Conservation (phyloP, 1,284 basidiomycete species). For the Phylloboletellus chloephorus region DNA sequence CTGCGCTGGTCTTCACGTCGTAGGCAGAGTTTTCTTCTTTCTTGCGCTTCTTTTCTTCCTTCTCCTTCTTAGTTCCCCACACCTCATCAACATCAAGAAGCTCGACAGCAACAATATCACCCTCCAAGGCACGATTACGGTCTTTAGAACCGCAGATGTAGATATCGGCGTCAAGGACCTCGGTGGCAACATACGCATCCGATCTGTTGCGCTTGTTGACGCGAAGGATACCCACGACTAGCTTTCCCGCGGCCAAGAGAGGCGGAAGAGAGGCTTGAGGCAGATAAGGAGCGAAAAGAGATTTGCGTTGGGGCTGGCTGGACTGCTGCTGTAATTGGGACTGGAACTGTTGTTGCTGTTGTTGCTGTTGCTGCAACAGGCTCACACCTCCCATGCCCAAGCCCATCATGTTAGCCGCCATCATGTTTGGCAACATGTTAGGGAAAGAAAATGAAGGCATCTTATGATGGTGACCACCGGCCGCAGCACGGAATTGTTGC, state of each 20-base stretch:
- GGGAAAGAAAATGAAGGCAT: slow-evolving; percentile 97
- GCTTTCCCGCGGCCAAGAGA: slow-evolving; percentile 94
- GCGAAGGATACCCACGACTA: slow-evolving; percentile 94
- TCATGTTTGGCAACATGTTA: slow-evolving; percentile 93
- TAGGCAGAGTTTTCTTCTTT: slow-evolving; percentile 98
- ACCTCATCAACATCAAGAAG: slow-evolving; percentile 97
- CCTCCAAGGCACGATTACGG: slow-evolving; percentile 96
- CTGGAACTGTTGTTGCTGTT: slow-evolving; percentile 69
- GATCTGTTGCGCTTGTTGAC: slow-evolving; percentile 99
- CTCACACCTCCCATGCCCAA: slow-evolving; percentile 77
- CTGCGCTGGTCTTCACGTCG: slow-evolving; percentile 68
- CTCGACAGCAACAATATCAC: slow-evolving; percentile 98
- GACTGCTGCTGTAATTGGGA: slow-evolving; percentile 87
- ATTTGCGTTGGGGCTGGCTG: slow-evolving; percentile 92
- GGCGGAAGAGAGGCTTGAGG: slow-evolving; percentile 97
- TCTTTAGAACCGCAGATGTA: slow-evolving; percentile 99
- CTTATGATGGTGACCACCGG: slow-evolving; percentile 92
- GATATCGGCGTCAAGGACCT: slow-evolving; percentile 97
- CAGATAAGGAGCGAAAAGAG: slow-evolving; percentile 96
- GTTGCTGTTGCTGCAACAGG: slow-evolving; percentile 81
- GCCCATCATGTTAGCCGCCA: slow-evolving; percentile 93
- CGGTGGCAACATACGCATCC: slow-evolving; percentile 99
- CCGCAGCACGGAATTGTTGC: slow-evolving; percentile 94
- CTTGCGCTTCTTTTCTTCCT: slow-evolving; percentile 99
- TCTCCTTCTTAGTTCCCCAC: slow-evolving; percentile 99